Percentiles rank a stretch among this genome's conserved stretches.
Conservation (phyloP, 768 basidiomycete genomes). For the Boletus eberwhitei region DNA sequence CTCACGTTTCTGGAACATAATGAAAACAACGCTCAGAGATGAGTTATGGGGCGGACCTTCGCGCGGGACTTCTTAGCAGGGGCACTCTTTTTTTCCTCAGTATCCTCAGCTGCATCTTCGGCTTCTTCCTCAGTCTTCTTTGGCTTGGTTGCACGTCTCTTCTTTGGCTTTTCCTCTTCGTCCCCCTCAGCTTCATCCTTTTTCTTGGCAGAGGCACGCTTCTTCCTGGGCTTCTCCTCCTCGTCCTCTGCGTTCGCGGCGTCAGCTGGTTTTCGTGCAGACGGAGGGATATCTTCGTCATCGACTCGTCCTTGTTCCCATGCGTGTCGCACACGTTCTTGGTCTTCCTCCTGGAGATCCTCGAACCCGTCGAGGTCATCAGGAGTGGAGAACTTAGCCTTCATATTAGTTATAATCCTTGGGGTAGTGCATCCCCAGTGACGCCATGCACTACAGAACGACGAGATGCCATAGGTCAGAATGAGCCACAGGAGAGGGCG, state of each 20-base stretch:
- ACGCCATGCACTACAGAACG: slow-evolving; percentile 63
- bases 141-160: slow-evolving; percentile 29
- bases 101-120: slow-evolving; percentile 26
- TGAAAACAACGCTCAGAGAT: slow-evolving; percentile 12
- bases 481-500: background rate
- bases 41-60: slow-evolving; percentile 30
- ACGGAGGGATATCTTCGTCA: slow-evolving; percentile 78
- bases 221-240: slow-evolving; percentile 55
- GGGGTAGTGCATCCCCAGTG: slow-evolving; percentile 88
- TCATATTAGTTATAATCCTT: slow-evolving; percentile 68
- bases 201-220: slow-evolving; percentile 38
- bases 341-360: slow-evolving; percentile 62
- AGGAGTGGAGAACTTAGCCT: slow-evolving; percentile 52
- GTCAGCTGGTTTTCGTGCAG: slow-evolving; percentile 56
- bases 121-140: slow-evolving; percentile 35
- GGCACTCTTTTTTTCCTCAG: slow-evolving; percentile 29
- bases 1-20: slow-evolving; percentile 27
- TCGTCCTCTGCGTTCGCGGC: slow-evolving; percentile 39
- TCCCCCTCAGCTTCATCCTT: slow-evolving; percentile 33
- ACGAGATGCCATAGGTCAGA: background rate
- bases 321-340: slow-evolving; percentile 67
- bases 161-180: slow-evolving; percentile 38
- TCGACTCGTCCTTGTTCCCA: slow-evolving; percentile 77
- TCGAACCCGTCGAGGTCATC: slow-evolving; percentile 86
- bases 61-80: slow-evolving; percentile 34